Evolutionary conservation across 495 filamentous ascomycete genomes (phyloP).

Genomic region (Haplographium delicatum): DNA sequence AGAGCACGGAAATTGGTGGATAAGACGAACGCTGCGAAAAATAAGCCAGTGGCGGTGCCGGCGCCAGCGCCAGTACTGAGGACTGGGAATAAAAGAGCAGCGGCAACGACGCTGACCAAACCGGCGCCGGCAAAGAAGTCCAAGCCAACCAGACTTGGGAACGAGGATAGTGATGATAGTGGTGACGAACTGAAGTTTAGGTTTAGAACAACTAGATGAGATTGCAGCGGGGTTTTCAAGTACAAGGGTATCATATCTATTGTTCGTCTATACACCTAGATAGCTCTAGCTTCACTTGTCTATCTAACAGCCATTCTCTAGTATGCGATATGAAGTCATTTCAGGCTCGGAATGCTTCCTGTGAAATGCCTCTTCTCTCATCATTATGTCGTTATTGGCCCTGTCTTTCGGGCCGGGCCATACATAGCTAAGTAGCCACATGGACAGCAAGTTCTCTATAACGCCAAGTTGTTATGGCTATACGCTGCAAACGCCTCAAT

Average conservation of each 20-base stretch:
- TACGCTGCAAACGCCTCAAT: conserved; percentile 43
- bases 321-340: no score
- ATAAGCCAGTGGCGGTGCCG: conserved; percentile 2
- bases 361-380: no score
- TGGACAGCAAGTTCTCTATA: no score
- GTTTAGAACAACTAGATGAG: conserved; percentile 27
- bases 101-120: conserved; percentile 30
- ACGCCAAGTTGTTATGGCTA: no score
- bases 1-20: conserved; percentile 33
- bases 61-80: neutral
- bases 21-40: conserved; percentile 25
- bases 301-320: conserved; percentile 9
- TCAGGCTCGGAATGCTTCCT: no score
- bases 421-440: no score
- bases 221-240: neutral
- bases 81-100: conserved; percentile 31
- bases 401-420: no score
- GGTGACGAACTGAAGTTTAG: conserved; percentile 47
- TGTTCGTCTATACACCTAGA: conserved; percentile 8
- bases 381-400: no score
- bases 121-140: conserved; percentile 39
- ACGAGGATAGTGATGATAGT: conserved; percentile 30
- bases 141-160: conserved; percentile 11
- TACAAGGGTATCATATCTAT: conserved; percentile 22
- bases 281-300: neutral